Conservation (phyloP, 2,329 filamentous ascomycete species). For the Pseudocercospora vitis region DNA sequence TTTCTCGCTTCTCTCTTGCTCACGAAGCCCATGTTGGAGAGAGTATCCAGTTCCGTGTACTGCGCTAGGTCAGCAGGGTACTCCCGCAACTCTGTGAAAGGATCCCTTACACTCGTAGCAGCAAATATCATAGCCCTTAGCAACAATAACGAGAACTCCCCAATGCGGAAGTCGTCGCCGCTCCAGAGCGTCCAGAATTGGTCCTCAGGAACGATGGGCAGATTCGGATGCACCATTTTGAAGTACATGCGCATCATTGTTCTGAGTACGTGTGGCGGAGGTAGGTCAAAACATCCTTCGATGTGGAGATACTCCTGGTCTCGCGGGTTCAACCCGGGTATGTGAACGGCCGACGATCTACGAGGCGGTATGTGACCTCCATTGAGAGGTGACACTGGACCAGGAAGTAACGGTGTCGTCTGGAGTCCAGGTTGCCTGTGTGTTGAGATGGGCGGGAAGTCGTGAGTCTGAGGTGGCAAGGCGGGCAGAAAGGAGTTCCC, state of each 20-base stretch:
- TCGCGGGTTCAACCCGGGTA: slow-evolving; percentile 23
- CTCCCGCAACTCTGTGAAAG: neutral
- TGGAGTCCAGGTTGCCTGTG: slow-evolving; percentile 18
- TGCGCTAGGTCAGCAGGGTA: slow-evolving; percentile 12
- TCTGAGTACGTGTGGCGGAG: slow-evolving; percentile 17
- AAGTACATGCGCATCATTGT: slow-evolving; percentile 25
- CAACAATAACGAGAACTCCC: slow-evolving; percentile 17
- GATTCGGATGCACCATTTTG: slow-evolving; percentile 23
- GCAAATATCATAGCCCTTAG: slow-evolving; percentile 25
- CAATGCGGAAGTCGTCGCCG: slow-evolving; percentile 17
- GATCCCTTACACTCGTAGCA: slow-evolving; percentile 19
- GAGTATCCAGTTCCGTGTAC: slow-evolving; percentile 22
- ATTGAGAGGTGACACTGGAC: slow-evolving; percentile 6
- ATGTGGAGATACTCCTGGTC: slow-evolving; percentile 24
- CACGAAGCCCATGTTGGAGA: slow-evolving; percentile 24
- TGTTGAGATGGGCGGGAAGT: slow-evolving; percentile 18
- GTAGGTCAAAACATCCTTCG: slow-evolving; percentile 25
- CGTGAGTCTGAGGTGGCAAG: slow-evolving; percentile 18
- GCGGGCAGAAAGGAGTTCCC: slow-evolving; percentile 23
- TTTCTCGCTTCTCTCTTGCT: slow-evolving; percentile 27
- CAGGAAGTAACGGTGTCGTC: slow-evolving; percentile 18
- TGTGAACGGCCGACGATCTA: slow-evolving; percentile 21
- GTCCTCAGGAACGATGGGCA: slow-evolving; percentile 24
- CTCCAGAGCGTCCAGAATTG: slow-evolving; percentile 24
- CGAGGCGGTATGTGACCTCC: slow-evolving; percentile 13